These are phyloP conservation scores for Russula vinacea DNA, from an alignment of 768 basidiomycete genomes.

Conservation along the genomic window DNA sequence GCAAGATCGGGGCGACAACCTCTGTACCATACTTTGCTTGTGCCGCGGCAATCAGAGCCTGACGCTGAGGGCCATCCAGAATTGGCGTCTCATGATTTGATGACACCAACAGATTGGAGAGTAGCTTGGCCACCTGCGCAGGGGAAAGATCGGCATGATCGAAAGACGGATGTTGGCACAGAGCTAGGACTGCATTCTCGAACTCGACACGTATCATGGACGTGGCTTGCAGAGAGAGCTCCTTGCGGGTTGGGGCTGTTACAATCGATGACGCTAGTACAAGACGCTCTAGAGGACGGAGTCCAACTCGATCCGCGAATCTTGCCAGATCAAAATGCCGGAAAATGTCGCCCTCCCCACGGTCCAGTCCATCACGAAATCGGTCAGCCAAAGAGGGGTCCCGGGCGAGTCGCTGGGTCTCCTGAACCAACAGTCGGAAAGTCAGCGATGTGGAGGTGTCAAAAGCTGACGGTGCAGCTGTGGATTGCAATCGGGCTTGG, in stretches of 20 bases:
- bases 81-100: slow-evolving; percentile 64
- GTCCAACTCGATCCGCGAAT: slow-evolving; percentile 77
- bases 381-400: slow-evolving; percentile 89
- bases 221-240: slow-evolving; percentile 58
- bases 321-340: slow-evolving; percentile 78
- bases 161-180: slow-evolving; percentile 78
- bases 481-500: slow-evolving; percentile 61
- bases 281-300: slow-evolving; percentile 75
- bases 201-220: slow-evolving; percentile 73
- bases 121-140: slow-evolving; percentile 70
- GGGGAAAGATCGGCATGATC: slow-evolving; percentile 78
- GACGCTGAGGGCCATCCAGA: slow-evolving; percentile 68
- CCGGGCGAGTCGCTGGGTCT: slow-evolving; percentile 82
- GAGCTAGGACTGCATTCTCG: slow-evolving; percentile 68
- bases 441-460: slow-evolving; percentile 77
- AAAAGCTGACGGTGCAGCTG: slow-evolving; percentile 58
- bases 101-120: slow-evolving; percentile 77
- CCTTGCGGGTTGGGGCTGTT: slow-evolving; percentile 56
- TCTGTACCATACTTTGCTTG: slow-evolving; percentile 81
- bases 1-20: slow-evolving; percentile 67
- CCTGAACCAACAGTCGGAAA: slow-evolving; percentile 82
- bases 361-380: slow-evolving; percentile 87
- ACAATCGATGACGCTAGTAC: slow-evolving; percentile 74
- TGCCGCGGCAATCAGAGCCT: slow-evolving; percentile 68
- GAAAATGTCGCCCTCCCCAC: slow-evolving; percentile 80